Evolutionary conservation across 2,329 filamentous ascomycete genomes (phyloP), one percentile per base, ranked within the genome.

Genomic region (Calonectria fujianensis): DNA sequence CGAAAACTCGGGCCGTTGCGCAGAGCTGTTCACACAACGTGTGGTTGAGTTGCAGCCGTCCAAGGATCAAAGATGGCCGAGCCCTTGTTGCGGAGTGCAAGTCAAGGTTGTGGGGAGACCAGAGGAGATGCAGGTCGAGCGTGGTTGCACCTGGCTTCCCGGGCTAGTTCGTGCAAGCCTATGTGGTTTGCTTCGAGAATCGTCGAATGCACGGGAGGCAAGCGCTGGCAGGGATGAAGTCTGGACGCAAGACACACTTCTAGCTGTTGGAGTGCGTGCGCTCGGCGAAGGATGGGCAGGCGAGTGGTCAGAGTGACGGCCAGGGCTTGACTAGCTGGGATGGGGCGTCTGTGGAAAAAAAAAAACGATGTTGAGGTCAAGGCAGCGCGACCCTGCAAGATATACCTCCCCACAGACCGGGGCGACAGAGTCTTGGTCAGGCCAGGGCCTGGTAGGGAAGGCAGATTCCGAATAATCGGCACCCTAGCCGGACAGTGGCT

Each of bases 331-430:
- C 74, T 74, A 76, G 76, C 77, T 79, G 68, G 77, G 79, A 78
- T 76, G 78, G 77, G 74, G 78, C 75, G 76, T 75, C 74, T 70
- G 68, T 70, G 72, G 35, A 78, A 67, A 48, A 45, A 41, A 48
- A 41, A 48, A 48, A 79, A 76, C 57, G 74, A 74, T 74, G 74
- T 74, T 61, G 69, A 77, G 71, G 73, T 75, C 67, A 77, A 80
- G 63, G 70, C 76, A 79, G 79, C 78, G 79, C 72, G 75, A 70
- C 72, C 70, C 76, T 78, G 76, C 77, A 80, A 80, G 79, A 80
- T 80, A 79, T 80, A 80, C 75, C 76, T 74, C 68, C 75, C 74
- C 76, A 75, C 52, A 69, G 51, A 70, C 63, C 61, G 51, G 48
- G 54, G 68, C 51, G 29, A 73, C 68, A 72, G 74, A 51, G 59